Evolutionary conservation across 176 grass and related monocot genomes (phyloP).

Genomic region (Triticum urartu): DNA sequence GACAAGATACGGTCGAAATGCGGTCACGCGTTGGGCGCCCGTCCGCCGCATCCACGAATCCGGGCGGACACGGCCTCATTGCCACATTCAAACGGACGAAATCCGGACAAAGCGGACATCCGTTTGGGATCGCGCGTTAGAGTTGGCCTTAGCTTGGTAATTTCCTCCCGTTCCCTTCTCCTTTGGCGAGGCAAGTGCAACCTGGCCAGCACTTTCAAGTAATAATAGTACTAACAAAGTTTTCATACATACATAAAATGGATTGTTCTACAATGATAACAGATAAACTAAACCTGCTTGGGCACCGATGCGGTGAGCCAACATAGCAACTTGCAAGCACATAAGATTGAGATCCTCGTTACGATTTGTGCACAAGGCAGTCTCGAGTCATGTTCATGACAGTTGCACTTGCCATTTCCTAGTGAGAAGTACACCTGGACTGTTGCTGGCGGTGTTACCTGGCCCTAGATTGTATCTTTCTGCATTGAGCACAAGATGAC

Average conservation of each 20-base stretch:
- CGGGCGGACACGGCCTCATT: too few relatives aligned
- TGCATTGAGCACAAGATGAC: background rate
- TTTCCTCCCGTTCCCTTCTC: background rate
- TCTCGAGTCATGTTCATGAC: background rate
- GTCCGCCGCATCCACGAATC: too few relatives aligned
- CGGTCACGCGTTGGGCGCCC: too few relatives aligned
- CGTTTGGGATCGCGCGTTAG: too few relatives aligned
- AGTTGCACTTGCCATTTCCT: background rate
- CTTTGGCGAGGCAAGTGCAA: background rate
- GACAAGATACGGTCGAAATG: too few relatives aligned
- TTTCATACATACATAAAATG: too few relatives aligned
- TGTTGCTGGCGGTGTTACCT: background rate
- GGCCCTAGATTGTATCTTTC: background rate
- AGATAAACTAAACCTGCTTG: background rate
- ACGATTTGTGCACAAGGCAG: background rate
- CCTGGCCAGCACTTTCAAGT: background rate
- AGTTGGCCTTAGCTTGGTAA: background rate
- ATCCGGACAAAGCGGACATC: too few relatives aligned
- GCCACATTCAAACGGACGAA: too few relatives aligned
- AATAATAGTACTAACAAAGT: too few relatives aligned
- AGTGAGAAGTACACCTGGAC: background rate
- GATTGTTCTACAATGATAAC: background rate
- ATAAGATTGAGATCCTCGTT: background rate
- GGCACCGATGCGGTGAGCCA: background rate
- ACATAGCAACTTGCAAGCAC: background rate